Percentiles rank a stretch among this genome's conserved stretches.
Conservation (phyloP, 2,329 filamentous ascomycete species). For the Aspergillus sp. region DNA sequence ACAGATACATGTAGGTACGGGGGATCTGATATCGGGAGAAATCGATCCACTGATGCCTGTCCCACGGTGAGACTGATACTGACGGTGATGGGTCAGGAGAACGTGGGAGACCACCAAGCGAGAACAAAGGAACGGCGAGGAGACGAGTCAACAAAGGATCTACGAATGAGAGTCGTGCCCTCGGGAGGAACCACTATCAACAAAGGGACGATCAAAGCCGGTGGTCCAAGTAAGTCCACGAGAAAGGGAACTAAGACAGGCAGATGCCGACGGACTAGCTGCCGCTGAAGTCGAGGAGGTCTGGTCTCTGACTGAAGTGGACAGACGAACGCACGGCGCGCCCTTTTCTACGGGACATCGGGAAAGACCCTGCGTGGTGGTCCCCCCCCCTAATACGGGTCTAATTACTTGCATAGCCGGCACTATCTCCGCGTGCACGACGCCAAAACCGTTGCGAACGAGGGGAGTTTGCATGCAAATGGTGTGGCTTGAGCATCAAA, state of each 20-base stretch:
- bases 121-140: not conserved
- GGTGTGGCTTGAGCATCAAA: slow-evolving; percentile 24
- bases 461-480: slow-evolving; percentile 15
- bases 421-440: slow-evolving; percentile 26
- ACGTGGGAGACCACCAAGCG: slow-evolving; percentile 1
- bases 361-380: slow-evolving; percentile 19
- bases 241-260: slow-evolving; percentile 1
- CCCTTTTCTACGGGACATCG: slow-evolving; percentile 22
- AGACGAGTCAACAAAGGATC: slow-evolving; percentile 7
- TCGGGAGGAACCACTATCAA: not conserved
- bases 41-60: not conserved
- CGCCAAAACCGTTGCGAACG: slow-evolving; percentile 19
- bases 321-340: slow-evolving; percentile 26
- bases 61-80: not conserved
- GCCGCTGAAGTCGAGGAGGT: not conserved
- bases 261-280: not conserved
- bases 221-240: not conserved
- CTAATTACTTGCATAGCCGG: slow-evolving; percentile 37
- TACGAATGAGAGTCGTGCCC: slow-evolving; percentile 12
- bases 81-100: slow-evolving; percentile 5
- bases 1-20: slow-evolving; percentile 7
- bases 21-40: slow-evolving; percentile 4
- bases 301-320: slow-evolving; percentile 26
- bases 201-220: not conserved
- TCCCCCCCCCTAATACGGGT: slow-evolving; percentile 22